Evolutionary conservation across 139 green algal species (phyloP), one percentile per base, ranked within the genome.

Genomic region (Zygnema circumcarinatum): DNA sequence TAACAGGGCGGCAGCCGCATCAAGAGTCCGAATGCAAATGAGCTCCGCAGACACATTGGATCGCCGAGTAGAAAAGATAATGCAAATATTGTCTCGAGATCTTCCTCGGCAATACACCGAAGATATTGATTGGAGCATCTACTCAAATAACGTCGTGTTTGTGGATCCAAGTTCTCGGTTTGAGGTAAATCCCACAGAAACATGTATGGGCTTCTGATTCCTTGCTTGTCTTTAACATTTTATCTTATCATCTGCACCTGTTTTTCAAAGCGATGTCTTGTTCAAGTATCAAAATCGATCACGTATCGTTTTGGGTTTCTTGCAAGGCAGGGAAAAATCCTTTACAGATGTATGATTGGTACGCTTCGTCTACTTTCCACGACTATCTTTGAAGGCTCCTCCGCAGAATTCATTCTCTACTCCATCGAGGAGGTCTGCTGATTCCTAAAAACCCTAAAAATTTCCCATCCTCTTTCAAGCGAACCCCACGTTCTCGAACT

Each of bases 121-220:
- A 35, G 78, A 76, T 67, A 42, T 85, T 32, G 41, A 85, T 33
- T 85, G 78, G 78, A 35, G 29, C n/a, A 21, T 85, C 22, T 85
- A 85, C n/a, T 56, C 38, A 35, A 35, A 31, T 35, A 74, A 67
- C 41, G 78, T 85, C 33, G 78, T 53, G 20, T 85, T 85, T 53
- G 78, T 85, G 29, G 78, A 85, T 76, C 78, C 78, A 42, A 35
- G 56, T n/a, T 69, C 78, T 38, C 38, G 78, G n/a, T n/a, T n/a
- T n/a, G n/a, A n/a, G n/a, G n/a, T n/a, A n/a, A n/a, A n/a, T n/a
- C n/a, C n/a, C n/a, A n/a, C n/a, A n/a, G n/a, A n/a, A n/a, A n/a
- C n/a, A 74, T 76, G 35, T 78, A 40, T 29, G 16, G 16, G 11
- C 35, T 53, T 25, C 11, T 3, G 3, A 36, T 39, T 42, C 36